Evolutionary conservation across 495 filamentous ascomycete species (phyloP), one percentile per base, ranked within the genome.

Genomic region (Aspergillus indologenus): DNA sequence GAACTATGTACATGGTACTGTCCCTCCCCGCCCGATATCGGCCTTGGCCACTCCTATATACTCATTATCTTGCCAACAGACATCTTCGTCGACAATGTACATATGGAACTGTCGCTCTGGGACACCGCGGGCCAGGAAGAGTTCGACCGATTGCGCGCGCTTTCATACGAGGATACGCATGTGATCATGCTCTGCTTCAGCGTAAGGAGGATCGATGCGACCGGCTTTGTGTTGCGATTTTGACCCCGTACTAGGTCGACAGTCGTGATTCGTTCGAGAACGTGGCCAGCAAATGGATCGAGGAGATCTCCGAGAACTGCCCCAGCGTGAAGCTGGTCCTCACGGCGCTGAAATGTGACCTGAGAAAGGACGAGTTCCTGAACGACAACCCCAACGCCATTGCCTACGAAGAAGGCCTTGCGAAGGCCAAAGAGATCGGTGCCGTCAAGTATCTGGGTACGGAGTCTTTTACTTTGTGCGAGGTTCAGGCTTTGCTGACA

Each of bases 41-140:
- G 20, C 56, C 29, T 14, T 19, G 18, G 4, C 18, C 14, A 5
- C 23, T 42, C 46, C 11, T 14, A 24, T 11, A 42, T 57, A 56
- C 60, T 65, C 51, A 70, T 63, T 29, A 23, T 19, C 8, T 50
- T 11, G 18, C 8, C 17, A 24, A 47, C 61, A 95, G 94, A 98
- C 75, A 96, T 98, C 69, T 98, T 94, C 75, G 94, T 98, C 72
- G 94, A 98, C 70, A 90, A 86, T 72, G 87, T 89, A 53, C 94
- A 98, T 75, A 95, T 98, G 72, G 94, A 98, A 73, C 81, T 98
- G 57, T 96, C 91, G 47, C 81, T 98, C 58, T 98, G 94, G 94
- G 94, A 98, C 76, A 98, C 94, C 0, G 94, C 94, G 26, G 94
- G 94, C 17, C 94, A 98, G 78, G 94, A 98, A 79, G 94, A 98